Conservation (phyloP, 176 grass and related monocot species). For the Oryza coarctata region DNA sequence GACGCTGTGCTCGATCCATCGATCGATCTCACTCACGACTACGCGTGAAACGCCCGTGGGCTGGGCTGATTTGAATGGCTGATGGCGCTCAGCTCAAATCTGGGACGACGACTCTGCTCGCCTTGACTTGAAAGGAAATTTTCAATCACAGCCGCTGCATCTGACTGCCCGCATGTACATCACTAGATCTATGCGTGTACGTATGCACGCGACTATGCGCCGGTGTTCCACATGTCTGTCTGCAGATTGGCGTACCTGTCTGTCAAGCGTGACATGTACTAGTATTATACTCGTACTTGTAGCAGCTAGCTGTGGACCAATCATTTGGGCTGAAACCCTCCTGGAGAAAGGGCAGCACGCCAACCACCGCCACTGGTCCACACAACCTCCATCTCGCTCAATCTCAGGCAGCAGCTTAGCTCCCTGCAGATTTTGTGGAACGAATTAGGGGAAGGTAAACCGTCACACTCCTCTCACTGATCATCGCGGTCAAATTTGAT, state of each 20-base stretch:
- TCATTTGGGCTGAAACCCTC: slow-evolving; percentile 9
- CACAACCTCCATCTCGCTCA: neutral
- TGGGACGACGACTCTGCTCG: neutral
- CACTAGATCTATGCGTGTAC: neutral
- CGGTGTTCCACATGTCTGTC: too few relatives aligned
- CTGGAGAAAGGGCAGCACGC: neutral
- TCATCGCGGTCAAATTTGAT: neutral
- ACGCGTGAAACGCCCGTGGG: too few relatives aligned
- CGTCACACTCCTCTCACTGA: neutral
- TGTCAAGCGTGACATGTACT: neutral
- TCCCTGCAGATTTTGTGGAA: neutral
- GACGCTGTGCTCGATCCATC: too few relatives aligned
- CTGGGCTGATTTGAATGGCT: too few relatives aligned
- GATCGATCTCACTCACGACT: too few relatives aligned
- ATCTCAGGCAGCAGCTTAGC: neutral
- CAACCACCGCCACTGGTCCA: neutral
- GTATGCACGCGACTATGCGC: neutral
- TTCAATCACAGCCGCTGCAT: neutral
- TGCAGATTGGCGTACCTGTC: neutral
- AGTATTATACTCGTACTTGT: too few relatives aligned
- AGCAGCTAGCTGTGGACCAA: neutral
- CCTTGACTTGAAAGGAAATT: neutral
- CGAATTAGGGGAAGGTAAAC: neutral
- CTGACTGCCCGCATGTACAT: neutral
- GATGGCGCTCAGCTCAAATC: neutral